Evolutionary conservation across 2,329 filamentous ascomycete species (phyloP).

Genomic region (Tympanopsis confertula): DNA sequence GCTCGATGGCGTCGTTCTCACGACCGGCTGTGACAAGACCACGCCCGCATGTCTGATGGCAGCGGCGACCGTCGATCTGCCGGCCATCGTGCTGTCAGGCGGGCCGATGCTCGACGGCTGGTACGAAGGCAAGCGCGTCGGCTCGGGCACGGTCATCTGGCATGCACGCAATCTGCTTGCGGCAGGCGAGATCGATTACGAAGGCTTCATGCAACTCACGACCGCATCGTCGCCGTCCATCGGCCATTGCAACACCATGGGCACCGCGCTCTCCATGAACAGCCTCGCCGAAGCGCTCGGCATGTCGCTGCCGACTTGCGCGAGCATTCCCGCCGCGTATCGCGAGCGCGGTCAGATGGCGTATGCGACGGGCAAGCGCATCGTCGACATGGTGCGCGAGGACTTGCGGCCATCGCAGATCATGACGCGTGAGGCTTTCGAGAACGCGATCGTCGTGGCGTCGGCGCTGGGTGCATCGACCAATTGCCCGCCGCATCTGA

Average conservation of each 20-base stretch:
- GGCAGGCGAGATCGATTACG: conserved; percentile 23
- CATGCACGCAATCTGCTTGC: conserved; percentile 26
- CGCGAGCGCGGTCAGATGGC: conserved; percentile 31
- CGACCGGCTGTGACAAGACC: conserved; percentile 30
- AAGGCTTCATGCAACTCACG: conserved; percentile 25
- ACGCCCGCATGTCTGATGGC: conserved; percentile 29
- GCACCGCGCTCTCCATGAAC: conserved; percentile 39
- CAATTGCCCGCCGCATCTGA: conserved; percentile 48
- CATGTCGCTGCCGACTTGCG: conserved; percentile 36
- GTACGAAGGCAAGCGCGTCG: conserved; percentile 19
- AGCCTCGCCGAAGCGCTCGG: conserved; percentile 37
- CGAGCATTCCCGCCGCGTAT: conserved; percentile 37
- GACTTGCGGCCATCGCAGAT: conserved; percentile 48
- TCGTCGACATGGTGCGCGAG: conserved; percentile 38
- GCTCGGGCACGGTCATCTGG: conserved; percentile 26
- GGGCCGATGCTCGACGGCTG: conserved; percentile 31
- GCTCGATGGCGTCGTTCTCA: conserved; percentile 25
- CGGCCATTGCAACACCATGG: conserved; percentile 40
- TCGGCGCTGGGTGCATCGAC: conserved; percentile 50
- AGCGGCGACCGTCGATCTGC: conserved; percentile 28
- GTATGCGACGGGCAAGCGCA: conserved; percentile 36
- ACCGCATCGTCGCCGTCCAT: conserved; percentile 26
- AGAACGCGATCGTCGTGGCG: conserved; percentile 49
- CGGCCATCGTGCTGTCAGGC: conserved; percentile 27
- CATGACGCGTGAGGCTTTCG: conserved; percentile 44